These are phyloP conservation scores for Phallus indusiatus DNA, from an alignment of 768 basidiomycete species.

Conservation along the genomic window DNA sequence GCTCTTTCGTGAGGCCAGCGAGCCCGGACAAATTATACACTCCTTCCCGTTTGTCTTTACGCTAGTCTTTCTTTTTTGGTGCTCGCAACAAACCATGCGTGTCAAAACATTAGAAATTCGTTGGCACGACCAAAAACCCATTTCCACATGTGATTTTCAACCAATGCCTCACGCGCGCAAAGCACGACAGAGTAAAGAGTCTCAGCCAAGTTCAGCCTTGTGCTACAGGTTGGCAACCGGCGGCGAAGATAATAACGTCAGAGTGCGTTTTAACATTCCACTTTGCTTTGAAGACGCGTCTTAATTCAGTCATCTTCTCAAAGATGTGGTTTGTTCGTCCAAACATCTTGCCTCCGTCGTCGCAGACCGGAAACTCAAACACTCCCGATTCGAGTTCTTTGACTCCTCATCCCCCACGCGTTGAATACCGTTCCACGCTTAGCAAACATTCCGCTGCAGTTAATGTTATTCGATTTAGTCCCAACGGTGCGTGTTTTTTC, in stretches of 20 bases:
- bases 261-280: slow-evolving; percentile 48
- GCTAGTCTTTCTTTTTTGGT: not conserved
- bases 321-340: slow-evolving; percentile 95
- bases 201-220: slow-evolving; percentile 49
- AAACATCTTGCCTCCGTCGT: slow-evolving; percentile 65
- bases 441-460: slow-evolving; percentile 89
- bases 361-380: slow-evolving; percentile 36
- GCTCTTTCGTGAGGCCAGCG: not conserved
- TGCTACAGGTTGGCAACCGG: slow-evolving; percentile 89
- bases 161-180: slow-evolving; percentile 65
- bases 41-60: not conserved
- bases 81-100: slow-evolving; percentile 43
- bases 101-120: slow-evolving; percentile 88
- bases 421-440: slow-evolving; percentile 93
- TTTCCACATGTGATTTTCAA: slow-evolving; percentile 96
- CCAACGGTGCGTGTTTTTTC: slow-evolving; percentile 56
- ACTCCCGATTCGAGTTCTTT: slow-evolving; percentile 21
- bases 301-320: not conserved
- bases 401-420: slow-evolving; percentile 61
- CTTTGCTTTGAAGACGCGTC: not conserved
- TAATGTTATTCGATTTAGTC: slow-evolving; percentile 93
- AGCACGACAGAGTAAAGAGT: slow-evolving; percentile 44
- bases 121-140: slow-evolving; percentile 94
- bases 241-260: slow-evolving; percentile 94
- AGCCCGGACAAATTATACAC: not conserved